Evolutionary conservation across 192 early-diverging fungal species (phyloP).

Genomic region (Coemansia biformis): DNA sequence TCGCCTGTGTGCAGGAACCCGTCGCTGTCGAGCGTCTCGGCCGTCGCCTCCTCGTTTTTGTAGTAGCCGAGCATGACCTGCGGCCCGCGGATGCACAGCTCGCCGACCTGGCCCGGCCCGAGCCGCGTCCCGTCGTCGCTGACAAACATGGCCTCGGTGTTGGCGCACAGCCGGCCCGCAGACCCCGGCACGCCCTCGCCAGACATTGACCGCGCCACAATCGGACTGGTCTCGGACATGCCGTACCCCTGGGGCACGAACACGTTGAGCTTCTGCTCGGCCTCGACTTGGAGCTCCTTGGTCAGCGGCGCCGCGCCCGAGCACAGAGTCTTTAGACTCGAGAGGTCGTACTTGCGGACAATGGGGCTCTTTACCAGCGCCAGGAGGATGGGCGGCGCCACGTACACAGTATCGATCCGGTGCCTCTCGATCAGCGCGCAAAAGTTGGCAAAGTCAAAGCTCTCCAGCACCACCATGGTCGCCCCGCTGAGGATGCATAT

Average conservation of each 20-base stretch:
- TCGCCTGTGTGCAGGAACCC: slow-evolving; percentile 85
- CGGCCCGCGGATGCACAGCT: slow-evolving; percentile 80
- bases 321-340: slow-evolving; percentile 56
- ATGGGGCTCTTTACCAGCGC: slow-evolving; percentile 70
- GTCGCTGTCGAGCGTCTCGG: slow-evolving; percentile 62
- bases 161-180: slow-evolving; percentile 67
- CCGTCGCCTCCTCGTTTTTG: slow-evolving; percentile 73
- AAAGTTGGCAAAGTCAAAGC: slow-evolving; percentile 66
- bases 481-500: slow-evolving; percentile 45
- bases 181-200: slow-evolving; percentile 48
- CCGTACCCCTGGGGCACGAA: slow-evolving; percentile 59
- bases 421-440: slow-evolving; percentile 63
- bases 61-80: slow-evolving; percentile 86
- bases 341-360: slow-evolving; percentile 68
- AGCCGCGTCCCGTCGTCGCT: slow-evolving; percentile 65
- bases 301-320: slow-evolving; percentile 80
- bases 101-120: slow-evolving; percentile 61
- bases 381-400: slow-evolving; percentile 66
- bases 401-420: slow-evolving; percentile 59
- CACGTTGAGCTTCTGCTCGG: slow-evolving; percentile 42
- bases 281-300: slow-evolving; percentile 57
- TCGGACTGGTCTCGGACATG: slow-evolving; percentile 57
- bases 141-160: slow-evolving; percentile 67
- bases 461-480: slow-evolving; percentile 66
- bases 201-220: slow-evolving; percentile 25